These are phyloP conservation scores for Scenedesmus sp. DNA, from an alignment of 163 green algal species.

Conservation along the genomic window DNA sequence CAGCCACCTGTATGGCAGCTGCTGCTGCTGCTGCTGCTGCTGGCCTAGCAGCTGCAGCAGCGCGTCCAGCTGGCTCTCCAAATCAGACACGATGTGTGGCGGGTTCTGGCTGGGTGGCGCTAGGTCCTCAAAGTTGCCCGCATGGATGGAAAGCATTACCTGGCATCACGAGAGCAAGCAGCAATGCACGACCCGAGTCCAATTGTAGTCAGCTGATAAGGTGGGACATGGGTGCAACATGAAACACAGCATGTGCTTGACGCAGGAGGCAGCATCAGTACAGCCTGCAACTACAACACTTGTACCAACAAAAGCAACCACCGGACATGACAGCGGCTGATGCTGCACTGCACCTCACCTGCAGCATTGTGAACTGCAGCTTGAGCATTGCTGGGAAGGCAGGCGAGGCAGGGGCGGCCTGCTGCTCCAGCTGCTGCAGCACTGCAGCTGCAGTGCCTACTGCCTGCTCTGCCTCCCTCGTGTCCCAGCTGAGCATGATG, in stretches of 20 bases:
- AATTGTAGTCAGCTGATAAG: no score
- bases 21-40: background rate
- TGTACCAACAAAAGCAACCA: no score
- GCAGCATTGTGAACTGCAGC: conserved; percentile 55
- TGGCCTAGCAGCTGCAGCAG: background rate
- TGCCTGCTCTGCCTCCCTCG: background rate
- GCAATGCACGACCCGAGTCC: no score
- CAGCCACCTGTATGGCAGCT: conserved; percentile 46
- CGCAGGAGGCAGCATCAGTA: background rate
- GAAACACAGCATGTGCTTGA: background rate
- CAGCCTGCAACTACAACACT: background rate
- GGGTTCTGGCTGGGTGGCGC: background rate
- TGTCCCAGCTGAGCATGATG: conserved; percentile 44
- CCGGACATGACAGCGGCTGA: no score
- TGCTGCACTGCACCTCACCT: no score
- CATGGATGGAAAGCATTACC: conserved; percentile 20
- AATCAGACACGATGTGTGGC: background rate
- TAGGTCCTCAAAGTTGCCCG: conserved; percentile 48
- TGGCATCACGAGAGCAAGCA: conserved; percentile 2
- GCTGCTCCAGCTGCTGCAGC: conserved; percentile 42
- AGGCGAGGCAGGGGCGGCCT: background rate
- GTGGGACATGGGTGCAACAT: no score
- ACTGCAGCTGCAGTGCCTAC: background rate
- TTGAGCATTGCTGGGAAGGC: conserved; percentile 24
- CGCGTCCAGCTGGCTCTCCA: conserved; percentile 26